Base-by-base conservation (phyloP, 2,329 filamentous ascomycete species). In the Ceratocystis albifundus region DNA sequence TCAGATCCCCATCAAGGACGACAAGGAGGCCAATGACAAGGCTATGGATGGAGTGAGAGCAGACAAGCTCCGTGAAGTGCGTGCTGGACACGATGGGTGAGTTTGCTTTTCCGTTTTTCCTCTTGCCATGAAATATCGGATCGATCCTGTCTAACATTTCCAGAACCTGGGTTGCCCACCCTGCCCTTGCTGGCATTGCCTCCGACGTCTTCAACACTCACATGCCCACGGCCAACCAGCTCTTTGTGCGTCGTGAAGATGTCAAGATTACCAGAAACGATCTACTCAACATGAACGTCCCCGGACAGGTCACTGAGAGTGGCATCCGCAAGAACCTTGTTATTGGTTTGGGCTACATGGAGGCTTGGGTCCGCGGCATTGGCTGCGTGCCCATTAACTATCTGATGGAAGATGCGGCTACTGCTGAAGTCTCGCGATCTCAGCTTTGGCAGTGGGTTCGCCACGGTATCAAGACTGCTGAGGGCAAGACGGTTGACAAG, bases 151-250 rank as follows among this genome's bases (percentile, higher is more conserved):
- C 10, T 17, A 65, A 61, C 53, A 17, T 32, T 15, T 36, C 20
- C 46, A 76, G 79, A 67, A 96, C 93, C 69, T 97, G 93, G 94
- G 93, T 99, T 67, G 94, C 94, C 48, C 94, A 99, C 79, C 94
- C 94, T 7, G 92, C 91, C 1, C 85, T 99, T 65, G 93, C 94
- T 3, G 71, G 82, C 68, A 96, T 97, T 72, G 93, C 94, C 25
- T 85, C 85, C 50, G 93, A 96, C 61, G 83, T 97, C 72, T 99
- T 99, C 84, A 96, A 97, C 84, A 87, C 92, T 80, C 80, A 97
- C 81, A 99, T 99, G 94, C 94, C 94, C 8, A 96, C 93, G 2
- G 92, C 94, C 61, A 99, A 99, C 80, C 94, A 99, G 79, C 85
- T 96, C 73, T 94, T 93, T 76, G 80, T 90, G 69, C 89, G 92